phyloP scores from a whole-genome alignment of 1,284 basidiomycete species.

The Ganoderma boninense region DNA sequence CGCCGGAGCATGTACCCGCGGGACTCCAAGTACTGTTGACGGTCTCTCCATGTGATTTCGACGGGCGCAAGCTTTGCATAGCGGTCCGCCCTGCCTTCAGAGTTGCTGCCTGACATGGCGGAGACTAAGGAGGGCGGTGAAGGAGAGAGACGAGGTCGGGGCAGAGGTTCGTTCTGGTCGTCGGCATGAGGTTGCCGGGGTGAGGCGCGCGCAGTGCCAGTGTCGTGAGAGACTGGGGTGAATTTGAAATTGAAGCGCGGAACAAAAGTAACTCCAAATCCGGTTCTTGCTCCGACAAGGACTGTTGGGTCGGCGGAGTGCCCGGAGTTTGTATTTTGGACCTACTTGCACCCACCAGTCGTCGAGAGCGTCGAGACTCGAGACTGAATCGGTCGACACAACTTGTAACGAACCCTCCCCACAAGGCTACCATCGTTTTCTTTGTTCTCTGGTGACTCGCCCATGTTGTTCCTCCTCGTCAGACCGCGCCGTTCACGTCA shows the following conservation, averaged over 20 bases:
- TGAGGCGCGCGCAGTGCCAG: too few species aligned
- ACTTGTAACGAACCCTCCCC: too few species aligned
- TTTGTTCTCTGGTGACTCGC: background rate
- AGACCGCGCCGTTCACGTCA: too few species aligned
- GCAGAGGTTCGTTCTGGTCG: background rate
- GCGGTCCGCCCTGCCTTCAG: background rate
- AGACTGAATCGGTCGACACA: too few species aligned
- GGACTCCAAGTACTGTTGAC: background rate
- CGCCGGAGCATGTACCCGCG: conserved; percentile 24
- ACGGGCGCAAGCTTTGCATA: background rate
- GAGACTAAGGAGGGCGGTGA: background rate
- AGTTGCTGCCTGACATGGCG: background rate
- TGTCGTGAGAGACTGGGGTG: too few species aligned
- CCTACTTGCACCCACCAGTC: background rate
- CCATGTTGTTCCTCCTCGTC: background rate
- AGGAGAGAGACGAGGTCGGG: background rate
- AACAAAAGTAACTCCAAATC: background rate
- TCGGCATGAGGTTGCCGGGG: too few species aligned
- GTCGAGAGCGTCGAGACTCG: too few species aligned
- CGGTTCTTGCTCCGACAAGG: background rate
- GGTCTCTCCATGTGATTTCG: background rate
- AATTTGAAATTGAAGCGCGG: background rate
- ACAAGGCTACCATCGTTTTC: background rate
- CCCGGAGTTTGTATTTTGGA: background rate
- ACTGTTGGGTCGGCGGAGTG: too few species aligned